Evolutionary conservation across 139 green algal genomes (phyloP), one percentile per base, ranked within the genome.

Genomic region (Monoraphidium neglectum): DNA sequence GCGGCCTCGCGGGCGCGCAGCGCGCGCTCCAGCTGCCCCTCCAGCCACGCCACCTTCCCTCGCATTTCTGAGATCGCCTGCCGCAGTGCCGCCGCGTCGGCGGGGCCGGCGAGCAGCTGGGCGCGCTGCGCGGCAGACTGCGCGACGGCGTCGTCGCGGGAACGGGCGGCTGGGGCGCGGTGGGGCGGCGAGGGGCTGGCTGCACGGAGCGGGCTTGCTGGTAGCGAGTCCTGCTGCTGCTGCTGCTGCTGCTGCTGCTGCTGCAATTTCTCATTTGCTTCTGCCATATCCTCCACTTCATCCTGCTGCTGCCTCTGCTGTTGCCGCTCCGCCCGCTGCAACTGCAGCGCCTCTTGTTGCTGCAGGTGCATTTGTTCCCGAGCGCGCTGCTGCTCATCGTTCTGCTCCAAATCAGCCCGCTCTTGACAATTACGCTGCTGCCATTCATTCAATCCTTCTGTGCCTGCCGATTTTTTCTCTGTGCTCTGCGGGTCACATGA

Each of bases 181-280:
- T 28, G 28, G 23, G 62, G 24, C 2, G 72, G 32, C 18, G 47
- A 1, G 3, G 57, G 24, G 28, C n/a, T 38, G 24, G 40, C 56
- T 28, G 8, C 47, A 8, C 6, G 67, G n/a, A 23, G 70, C 70
- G 23, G 57, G 38, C 32, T 66, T 26, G 6, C 49, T n/a, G n/a
- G n/a, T n/a, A n/a, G n/a, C n/a, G n/a, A n/a, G n/a, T n/a, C 60
- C 23, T 54, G 60, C 21, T 65, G 40, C 28, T 66, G 47, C 49
- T 74, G 63, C 53, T 80, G 74, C 35, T 65, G 54, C 62, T 66
- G 62, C 62, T 79, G 61, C 46, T 72, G 33, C 49, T 64, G 63
- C 3, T 33, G n/a, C 36, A 32, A 21, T 62, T 79, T 32, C 37
- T 64, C 37, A 1, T 46, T n/a, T 59, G 8, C 6, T 13, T 65